Percentiles rank a stretch among this genome's conserved stretches.
Conservation (phyloP, 1,139 yeast genomes). For the Pneumocystis canis region DNA sequence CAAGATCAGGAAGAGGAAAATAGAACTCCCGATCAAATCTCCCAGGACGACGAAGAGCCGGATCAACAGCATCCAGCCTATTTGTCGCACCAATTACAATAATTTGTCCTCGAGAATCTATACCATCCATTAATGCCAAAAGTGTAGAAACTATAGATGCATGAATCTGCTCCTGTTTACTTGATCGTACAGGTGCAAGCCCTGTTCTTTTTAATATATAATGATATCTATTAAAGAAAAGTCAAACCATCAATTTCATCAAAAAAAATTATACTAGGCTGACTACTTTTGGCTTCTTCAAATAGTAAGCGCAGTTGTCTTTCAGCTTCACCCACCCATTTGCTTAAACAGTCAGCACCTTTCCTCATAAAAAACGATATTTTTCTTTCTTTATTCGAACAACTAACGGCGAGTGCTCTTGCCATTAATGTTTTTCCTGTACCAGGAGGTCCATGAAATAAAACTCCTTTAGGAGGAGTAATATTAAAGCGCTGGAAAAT, state of each 20-base stretch:
- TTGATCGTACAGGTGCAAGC: slow-evolving; percentile 89
- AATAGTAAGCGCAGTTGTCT: slow-evolving; percentile 76
- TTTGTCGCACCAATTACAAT: slow-evolving; percentile 97
- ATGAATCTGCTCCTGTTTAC: slow-evolving; percentile 94
- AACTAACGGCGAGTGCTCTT: slow-evolving; percentile 88
- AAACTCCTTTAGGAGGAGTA: slow-evolving; percentile 94
- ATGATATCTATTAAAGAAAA: background rate
- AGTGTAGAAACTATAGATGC: slow-evolving; percentile 92
- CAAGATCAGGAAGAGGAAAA: slow-evolving; percentile 78
- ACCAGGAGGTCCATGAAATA: slow-evolving; percentile 99
- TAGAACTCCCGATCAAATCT: slow-evolving; percentile 93
- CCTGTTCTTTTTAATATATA: slow-evolving; percentile 5
- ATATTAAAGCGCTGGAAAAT: slow-evolving; percentile 77
- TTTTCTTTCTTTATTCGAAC: slow-evolving; percentile 64
- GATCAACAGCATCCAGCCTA: slow-evolving; percentile 94
- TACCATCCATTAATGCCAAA: slow-evolving; percentile 95
- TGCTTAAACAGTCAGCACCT: slow-evolving; percentile 93
- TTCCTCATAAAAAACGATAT: slow-evolving; percentile 96
- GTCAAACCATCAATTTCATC: slow-evolving; percentile 82
- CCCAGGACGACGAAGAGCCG: slow-evolving; percentile 94
- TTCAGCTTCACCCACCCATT: slow-evolving; percentile 99
- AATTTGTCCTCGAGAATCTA: slow-evolving; percentile 95
- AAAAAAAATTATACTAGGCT: slow-evolving; percentile 87
- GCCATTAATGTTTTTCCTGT: slow-evolving; percentile 99
- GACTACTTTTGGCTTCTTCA: slow-evolving; percentile 92